Conservation (phyloP, 2,329 filamentous ascomycete genomes). For the Ophiostoma novo-ulmi region DNA sequence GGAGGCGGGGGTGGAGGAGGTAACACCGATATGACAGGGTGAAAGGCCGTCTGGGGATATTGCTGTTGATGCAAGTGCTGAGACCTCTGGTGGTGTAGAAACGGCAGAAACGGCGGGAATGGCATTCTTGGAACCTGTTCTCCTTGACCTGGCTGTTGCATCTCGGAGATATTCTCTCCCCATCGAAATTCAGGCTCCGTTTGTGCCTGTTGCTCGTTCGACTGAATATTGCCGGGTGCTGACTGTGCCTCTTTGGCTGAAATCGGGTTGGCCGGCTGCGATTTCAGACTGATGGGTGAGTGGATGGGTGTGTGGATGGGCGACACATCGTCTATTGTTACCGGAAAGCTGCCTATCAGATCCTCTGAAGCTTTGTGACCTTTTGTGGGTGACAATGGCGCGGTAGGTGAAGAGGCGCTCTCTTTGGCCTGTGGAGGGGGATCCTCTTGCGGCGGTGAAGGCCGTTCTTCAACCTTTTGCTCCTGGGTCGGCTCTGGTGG, state of each 20-base stretch:
- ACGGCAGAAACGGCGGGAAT: neutral
- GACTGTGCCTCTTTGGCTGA: neutral
- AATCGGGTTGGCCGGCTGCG: neutral
- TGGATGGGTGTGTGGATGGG: neutral
- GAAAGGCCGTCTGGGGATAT: neutral
- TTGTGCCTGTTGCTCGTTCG: neutral
- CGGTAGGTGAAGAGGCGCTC: neutral
- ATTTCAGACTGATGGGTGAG: neutral
- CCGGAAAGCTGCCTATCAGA: neutral
- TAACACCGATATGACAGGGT: conserved; percentile 1
- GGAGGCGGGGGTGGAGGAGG: conserved; percentile 6
- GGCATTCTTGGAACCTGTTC: neutral
- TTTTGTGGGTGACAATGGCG: neutral
- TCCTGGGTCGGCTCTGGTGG: neutral
- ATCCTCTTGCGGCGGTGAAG: neutral
- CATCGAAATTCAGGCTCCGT: neutral
- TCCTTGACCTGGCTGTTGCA: neutral
- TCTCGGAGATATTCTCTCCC: neutral
- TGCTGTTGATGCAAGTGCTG: neutral
- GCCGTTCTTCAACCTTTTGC: neutral
- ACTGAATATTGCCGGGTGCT: neutral
- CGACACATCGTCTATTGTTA: neutral
- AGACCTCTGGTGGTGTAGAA: neutral
- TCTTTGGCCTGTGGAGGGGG: neutral
- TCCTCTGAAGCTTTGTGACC: neutral